Base-by-base conservation (phyloP, 2,329 filamentous ascomycete genomes). In the Pseudocercospora cruenta region DNA sequence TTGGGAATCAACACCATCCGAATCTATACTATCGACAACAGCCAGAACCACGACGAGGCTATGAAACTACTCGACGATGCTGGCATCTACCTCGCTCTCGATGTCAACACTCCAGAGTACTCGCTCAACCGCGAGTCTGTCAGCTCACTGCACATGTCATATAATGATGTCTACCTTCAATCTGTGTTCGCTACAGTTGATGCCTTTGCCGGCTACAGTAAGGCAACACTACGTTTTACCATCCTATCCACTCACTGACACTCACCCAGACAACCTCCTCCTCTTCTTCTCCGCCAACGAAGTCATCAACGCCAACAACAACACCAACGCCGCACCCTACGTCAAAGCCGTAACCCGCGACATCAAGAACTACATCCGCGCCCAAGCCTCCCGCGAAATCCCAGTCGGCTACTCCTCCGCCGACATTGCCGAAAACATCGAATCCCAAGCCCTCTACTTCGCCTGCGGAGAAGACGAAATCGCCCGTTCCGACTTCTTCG, bases 11-110 rank as follows among this genome's bases (percentile, higher is more conserved):
- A 97, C 85, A 92, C 92, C 19, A 86, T 97, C 77, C 92, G 93
- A 79, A 91, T 96, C 69, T 97, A 97, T 85, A 92, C 91, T n/a
- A 89, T 95, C 73, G 94, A 97, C 84, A 97, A 96, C 86, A 89
- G 88, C 63, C 81, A 84, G 73, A 81, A 90, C 79, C 94, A 97
- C 81, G 89, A 93, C 73, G 86, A 88, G 69, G 97, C 93, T 83
- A 97, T 97, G 93, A 82, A 85, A 66, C 84, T 87, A 59, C 85
- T 96, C 67, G 89, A 88, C 60, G 91, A 91, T 72, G 93, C 92
- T 67, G 91, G 92, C 73, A 97, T 97, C 83, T 97, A 97, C 84
- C 87, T 96, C 60, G 91, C 95, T 45, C 85, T 96, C 62, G 93
- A 97, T 75, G 91, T 94, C 84, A 96, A 96, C 87, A 95, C 86